Percentiles rank a stretch among this genome's conserved stretches.
Conservation (phyloP, 2,329 filamentous ascomycete genomes). For the Dactylella cylindrospora region DNA sequence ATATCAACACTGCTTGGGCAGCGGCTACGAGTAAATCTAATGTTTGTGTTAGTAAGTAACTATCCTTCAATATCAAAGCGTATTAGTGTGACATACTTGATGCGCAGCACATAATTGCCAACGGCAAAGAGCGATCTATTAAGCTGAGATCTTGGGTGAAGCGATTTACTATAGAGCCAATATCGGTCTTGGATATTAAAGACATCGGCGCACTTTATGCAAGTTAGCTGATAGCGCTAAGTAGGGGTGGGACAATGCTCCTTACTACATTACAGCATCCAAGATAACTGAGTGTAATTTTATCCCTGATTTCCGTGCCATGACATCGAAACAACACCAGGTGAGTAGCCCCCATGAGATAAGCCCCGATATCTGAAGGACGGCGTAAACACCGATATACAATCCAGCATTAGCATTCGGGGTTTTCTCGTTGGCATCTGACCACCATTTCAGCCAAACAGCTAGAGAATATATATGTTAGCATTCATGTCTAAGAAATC, state of each 20-base stretch:
- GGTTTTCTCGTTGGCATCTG: slow-evolving; percentile 45
- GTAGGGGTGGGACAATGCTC: no score
- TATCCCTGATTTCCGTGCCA: slow-evolving; percentile 24
- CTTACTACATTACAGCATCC: slow-evolving; percentile 15
- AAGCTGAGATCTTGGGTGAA: slow-evolving; percentile 55
- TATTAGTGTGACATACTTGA: slow-evolving; percentile 45
- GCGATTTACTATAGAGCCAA: slow-evolving; percentile 54
- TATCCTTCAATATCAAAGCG: slow-evolving; percentile 48
- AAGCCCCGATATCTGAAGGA: slow-evolving; percentile 52
- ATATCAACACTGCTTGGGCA: slow-evolving; percentile 58
- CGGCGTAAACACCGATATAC: slow-evolving; percentile 53
- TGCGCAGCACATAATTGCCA: slow-evolving; percentile 51
- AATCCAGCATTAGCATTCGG: slow-evolving; percentile 51
- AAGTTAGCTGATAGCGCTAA: no score
- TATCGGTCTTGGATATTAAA: slow-evolving; percentile 54
- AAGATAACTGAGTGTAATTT: slow-evolving; percentile 15
- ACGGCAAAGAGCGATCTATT: slow-evolving; percentile 54
- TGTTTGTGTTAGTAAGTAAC: slow-evolving; percentile 48
- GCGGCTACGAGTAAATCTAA: slow-evolving; percentile 54
- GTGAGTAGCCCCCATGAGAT: slow-evolving; percentile 50
- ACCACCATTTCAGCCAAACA: slow-evolving; percentile 54
- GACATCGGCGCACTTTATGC: slow-evolving; percentile 53
- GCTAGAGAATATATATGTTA: slow-evolving; percentile 50
- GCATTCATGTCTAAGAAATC: not conserved
- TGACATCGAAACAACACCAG: slow-evolving; percentile 19